A percentile compares a stretch with the other conserved stretches of the same genome.
phyloP scores from a whole-genome alignment of 352 stramenopile genomes.

The Aphanomyces stellatus region DNA sequence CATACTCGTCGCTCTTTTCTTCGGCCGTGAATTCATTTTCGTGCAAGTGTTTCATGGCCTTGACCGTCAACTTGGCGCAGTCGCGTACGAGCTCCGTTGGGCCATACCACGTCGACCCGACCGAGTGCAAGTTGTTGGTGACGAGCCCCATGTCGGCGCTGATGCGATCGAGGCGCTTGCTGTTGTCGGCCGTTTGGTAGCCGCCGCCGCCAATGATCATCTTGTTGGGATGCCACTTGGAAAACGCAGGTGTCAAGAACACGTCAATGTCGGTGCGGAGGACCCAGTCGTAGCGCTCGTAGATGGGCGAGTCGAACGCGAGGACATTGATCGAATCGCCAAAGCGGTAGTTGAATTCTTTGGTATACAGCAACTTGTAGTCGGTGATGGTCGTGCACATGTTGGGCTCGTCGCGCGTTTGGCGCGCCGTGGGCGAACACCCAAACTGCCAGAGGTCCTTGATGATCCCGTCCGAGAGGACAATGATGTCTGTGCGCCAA shows the following conservation, averaged over 20 bases:
- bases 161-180: not conserved
- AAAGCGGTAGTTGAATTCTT: not conserved
- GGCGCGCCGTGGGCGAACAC: no score
- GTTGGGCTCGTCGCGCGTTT: not conserved
- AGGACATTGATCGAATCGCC: constrained; percentile 3
- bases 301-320: not conserved
- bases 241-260: constrained; percentile 17
- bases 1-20: constrained; percentile 14
- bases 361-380: not conserved
- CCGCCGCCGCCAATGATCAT: constrained; percentile 4
- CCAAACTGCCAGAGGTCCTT: no score
- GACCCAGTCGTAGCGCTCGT: not conserved
- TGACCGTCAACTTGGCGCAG: constrained; percentile 8
- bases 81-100: not conserved
- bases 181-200: not conserved
- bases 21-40: constrained; percentile 5
- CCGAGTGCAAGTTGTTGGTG: not conserved
- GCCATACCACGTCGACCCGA: constrained; percentile 19
- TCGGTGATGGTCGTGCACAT: not conserved
- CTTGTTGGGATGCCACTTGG: not conserved
- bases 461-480: not conserved
- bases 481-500: constrained; percentile 14
- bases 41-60: constrained; percentile 3
- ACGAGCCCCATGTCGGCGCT: not conserved
- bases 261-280: constrained; percentile 16